Percentiles rank a stretch among this genome's conserved stretches.
Evolutionary conservation across 148 eudicot genomes (phyloP).

Genomic region (Diospyros kaki): DNA sequence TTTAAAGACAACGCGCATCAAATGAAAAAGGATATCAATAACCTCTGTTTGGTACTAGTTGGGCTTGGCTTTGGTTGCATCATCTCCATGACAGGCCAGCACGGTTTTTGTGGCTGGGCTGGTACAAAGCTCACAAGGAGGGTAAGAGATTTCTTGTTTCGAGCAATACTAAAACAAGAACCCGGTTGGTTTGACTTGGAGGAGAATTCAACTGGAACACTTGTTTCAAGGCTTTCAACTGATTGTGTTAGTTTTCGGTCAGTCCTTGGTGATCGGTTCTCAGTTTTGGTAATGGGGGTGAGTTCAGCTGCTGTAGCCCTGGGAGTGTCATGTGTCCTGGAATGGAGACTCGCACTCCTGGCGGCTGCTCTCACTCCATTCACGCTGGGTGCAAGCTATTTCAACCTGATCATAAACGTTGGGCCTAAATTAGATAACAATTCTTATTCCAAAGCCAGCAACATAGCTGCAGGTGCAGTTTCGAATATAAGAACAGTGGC

Average conservation of each 20-base stretch:
- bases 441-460: constrained; percentile 42
- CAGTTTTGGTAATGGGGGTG: constrained; percentile 39
- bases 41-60: constrained; percentile 34
- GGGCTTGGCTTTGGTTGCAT: constrained; percentile 44
- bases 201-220: constrained; percentile 38
- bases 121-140: constrained; percentile 42
- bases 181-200: constrained; percentile 51
- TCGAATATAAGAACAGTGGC: constrained; percentile 44
- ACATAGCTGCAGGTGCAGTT: constrained; percentile 44
- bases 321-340: constrained; percentile 27
- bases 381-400: constrained; percentile 47
- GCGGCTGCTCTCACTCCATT: constrained; percentile 41
- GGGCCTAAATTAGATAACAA: constrained; percentile 44
- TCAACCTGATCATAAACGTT: constrained; percentile 36
- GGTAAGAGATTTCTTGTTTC: constrained; percentile 32
- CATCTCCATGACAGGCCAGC: constrained; percentile 43
- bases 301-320: constrained; percentile 47
- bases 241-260: constrained; percentile 40
- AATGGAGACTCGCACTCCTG: constrained; percentile 36
- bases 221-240: constrained; percentile 37
- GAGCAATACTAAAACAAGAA: constrained; percentile 41
- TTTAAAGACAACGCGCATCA: constrained; percentile 8
- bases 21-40: constrained; percentile 29
- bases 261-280: constrained; percentile 39
- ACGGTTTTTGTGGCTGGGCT: constrained; percentile 55